Base-by-base conservation (phyloP, 2,329 filamentous ascomycete genomes). In the Anthostomella pinea region DNA sequence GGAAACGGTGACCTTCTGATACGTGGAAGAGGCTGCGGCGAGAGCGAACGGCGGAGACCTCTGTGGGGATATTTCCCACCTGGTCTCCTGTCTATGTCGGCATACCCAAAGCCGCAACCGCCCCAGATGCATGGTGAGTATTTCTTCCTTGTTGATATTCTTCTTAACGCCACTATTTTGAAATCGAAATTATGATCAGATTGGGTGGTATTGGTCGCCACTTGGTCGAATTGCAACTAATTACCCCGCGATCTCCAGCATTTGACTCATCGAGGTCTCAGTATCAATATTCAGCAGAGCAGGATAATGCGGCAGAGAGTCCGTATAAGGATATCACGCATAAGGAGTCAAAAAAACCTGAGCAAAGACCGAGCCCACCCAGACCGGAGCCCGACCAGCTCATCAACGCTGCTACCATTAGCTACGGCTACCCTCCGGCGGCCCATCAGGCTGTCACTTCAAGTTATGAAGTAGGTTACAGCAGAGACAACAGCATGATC, bases 221-320 rank as follows among this genome's bases (percentile, higher is more conserved):
- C n/a, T n/a, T n/a, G n/a, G n/a, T n/a, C n/a, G n/a, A n/a, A n/a
- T n/a, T n/a, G n/a, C n/a, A n/a, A n/a, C n/a, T n/a, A n/a, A n/a
- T n/a, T 30, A 70, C 17, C 25, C 13, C 4, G 25, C 13, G 8
- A 10, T 15, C 6, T 27, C 25, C 18, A 79, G 76, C 70, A 53
- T 77, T 77, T 62, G 71, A 79, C 60, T 66, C 77, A 58, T 69
- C 74, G 59, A 67, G 77, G 66, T 66, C 70, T n/a, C 48, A 76
- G 45, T 67, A 75, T 29, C 68, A 70, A 35, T 78, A 77, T 46
- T 61, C 66, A 9, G 45, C 67, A 2, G 72, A 68, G 46, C 53
- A 60, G 0, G 72, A 74, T 41, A 74, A 71, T 62, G 69, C 68
- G 46, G 51, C 54, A 42, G 54, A 53, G 35, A 59, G 59, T 34